Evolutionary conservation across 371 early-diverging fungal genomes (phyloP), one percentile per base, ranked within the genome.

Genomic region (Mortierella sp.): DNA sequence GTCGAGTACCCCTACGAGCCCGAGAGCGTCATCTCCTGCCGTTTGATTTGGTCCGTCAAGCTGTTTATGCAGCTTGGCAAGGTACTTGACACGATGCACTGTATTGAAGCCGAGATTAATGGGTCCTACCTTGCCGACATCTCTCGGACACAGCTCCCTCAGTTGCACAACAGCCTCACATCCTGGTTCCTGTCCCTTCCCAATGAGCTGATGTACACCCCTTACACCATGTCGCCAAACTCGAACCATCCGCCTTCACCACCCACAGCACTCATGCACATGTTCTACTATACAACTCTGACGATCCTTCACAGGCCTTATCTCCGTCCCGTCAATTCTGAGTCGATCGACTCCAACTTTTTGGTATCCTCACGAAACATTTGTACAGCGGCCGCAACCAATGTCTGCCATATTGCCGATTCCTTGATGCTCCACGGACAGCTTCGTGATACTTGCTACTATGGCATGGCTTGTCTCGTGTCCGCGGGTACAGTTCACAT

Each of bases 171-270:
- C 78, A 85, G 86, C 31, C 73, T 85, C 28, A 85, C 86, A 0
- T 85, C 86, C 1, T 85, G 86, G 86, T 85, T 85, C 75, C 73
- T 85, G 70, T 85, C 86, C 0, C 75, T 85, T n/a, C 86, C 86
- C 13, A 85, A 85, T 57, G 86, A 85, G 71, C 82, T 85, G 73
- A 85, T 85, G 86, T 85, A 85, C 73, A 85, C 86, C 31, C 86
- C 86, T 0, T 85, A 85, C 57, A 85, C 86, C 44, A 85, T 85
- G 86, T 85, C 86, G 5, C 86, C 86, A 52, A 85, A 85, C 80
- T 85, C 86, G 28, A 85, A 85, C 34, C 86, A 85, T 47, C 86
- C 86, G 10, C 86, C 86, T 14, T 85, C 86, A 0, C 86, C 86
- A 21, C 86, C 86, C 1, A 85, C 86, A 34, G 86, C 86, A 1